Base-by-base conservation (phyloP, 2,329 filamentous ascomycete genomes). In the Phaeosphaeriaceae sp. region DNA sequence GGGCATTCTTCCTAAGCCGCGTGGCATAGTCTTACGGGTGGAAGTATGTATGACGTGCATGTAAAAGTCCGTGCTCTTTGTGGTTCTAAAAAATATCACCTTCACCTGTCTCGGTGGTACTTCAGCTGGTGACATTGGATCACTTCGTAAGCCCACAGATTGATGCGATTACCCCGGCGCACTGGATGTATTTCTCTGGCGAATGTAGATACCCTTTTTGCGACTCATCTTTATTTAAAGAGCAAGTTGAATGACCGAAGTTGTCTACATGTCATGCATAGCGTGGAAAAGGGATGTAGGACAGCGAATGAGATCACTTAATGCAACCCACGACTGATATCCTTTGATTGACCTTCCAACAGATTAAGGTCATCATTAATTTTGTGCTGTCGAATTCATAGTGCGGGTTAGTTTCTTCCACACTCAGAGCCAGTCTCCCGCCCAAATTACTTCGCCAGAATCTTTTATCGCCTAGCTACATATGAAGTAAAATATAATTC, bases 141-240 rank as follows among this genome's bases (percentile, higher is more conserved):
- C 20, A 16, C 30, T n/a, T 44, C 29, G 12, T 17, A 26, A n/a
- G 15, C 29, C 39, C 43, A 18, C 23, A 12, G 32, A 17, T 26
- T 28, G 16, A 17, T 30, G 48, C 38, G 32, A 54, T 44, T 37
- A 44, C 39, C 16, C 15, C 26, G 26, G n/a, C 40, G 38, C 26
- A 48, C 46, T 35, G 49, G 55, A 56, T 49, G 35, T 46, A 46
- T 54, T 54, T 51, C 46, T 46, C 53, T 32, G 63, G 57, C 56
- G 49, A 60, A 68, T 73, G 68, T 73, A 71, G 67, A 70, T 70
- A 69, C 64, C 66, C 56, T 64, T 23, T n/a, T 56, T 42, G 50
- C 46, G 44, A 48, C 47, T 37, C 46, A 35, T 52, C 50, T 38
- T 51, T 39, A 30, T 46, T 44, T 34, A 37, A 49, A 58, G 53